Evolutionary conservation across 306 rosid genomes (phyloP), one percentile per base, ranked within the genome.

Genomic region (Fragaria nilgerrensis): DNA sequence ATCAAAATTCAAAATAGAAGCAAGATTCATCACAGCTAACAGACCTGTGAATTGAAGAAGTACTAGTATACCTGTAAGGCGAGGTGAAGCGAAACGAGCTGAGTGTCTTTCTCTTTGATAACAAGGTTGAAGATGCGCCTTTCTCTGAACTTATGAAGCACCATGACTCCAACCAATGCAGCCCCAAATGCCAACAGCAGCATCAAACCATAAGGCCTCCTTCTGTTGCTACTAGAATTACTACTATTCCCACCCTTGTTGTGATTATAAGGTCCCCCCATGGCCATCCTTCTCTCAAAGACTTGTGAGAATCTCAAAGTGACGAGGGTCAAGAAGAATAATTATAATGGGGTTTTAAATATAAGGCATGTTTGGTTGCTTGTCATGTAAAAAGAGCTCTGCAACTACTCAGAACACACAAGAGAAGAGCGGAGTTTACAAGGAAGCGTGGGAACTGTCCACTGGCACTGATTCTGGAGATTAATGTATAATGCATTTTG

Each of bases 131-230:
- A 90, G 77, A 95, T 88, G 64, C 98, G 92, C 67, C 85, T 83
- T 72, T 95, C 98, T 81, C 92, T 90, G 77, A 92, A 87, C 83
- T 88, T 92, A 47, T 92, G 95, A 41, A 95, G 91, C 59, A 90
- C 76, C 97, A 92, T 80, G 8, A 92, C 93, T 4, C 96, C 99
- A 69, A 92, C 81, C 78, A 95, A 73, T 19, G 99, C 97, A 20
- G 88, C 91, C 10, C 91, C 99, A 85, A 92, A 95, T 63, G 89
- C 92, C 17, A 92, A 13, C 0, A 95, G 44, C 50, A 92, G 11
- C 89, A 90, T 82, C 70, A 89, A 41, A 44, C 75, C 84, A 70
- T 79, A 88, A 22, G 93, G 58, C 75, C 78, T 89, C 68, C 88
- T 90, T 77, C 88, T 73, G 78, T 72, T 77, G 49, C 43, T 56